These are phyloP conservation scores for Logfia minima DNA, from an alignment of 129 eudicot species.

Conservation along the genomic window DNA sequence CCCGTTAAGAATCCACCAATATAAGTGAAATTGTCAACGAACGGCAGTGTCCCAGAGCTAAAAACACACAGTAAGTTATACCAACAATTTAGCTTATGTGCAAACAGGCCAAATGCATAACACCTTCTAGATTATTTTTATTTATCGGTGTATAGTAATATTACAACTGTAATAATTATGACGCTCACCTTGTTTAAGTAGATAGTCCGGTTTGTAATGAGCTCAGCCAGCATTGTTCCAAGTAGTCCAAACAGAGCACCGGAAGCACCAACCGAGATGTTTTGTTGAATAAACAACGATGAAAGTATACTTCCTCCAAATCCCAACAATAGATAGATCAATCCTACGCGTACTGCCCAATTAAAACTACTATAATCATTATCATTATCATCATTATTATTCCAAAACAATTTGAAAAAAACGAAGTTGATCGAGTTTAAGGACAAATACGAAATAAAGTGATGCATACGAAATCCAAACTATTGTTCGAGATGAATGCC, in stretches of 20 bases:
- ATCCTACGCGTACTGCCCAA: conserved; percentile 70
- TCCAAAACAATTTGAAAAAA: not conserved
- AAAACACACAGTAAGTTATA: not conserved
- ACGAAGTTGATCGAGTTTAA: not conserved
- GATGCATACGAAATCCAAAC: conserved; percentile 70
- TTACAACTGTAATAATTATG: not conserved
- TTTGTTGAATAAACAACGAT: conserved; percentile 45
- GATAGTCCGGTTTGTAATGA: conserved; percentile 81
- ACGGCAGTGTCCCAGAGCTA: conserved; percentile 72
- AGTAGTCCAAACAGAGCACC: conserved; percentile 94
- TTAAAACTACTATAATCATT: not conserved
- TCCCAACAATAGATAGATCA: conserved; percentile 74
- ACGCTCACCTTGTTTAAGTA: conserved; percentile 72
- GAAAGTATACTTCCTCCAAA: conserved; percentile 84
- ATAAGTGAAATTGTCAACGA: conserved; percentile 72
- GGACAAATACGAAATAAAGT: too few species aligned
- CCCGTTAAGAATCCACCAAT: conserved; percentile 83
- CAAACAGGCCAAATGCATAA: not conserved
- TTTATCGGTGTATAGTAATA: not conserved
- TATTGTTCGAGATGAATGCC: conserved; percentile 92
- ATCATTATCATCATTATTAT: not conserved
- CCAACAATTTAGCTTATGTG: not conserved
- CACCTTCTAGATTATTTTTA: not conserved
- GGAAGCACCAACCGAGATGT: conserved; percentile 89
- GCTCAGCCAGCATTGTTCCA: conserved; percentile 92